A percentile compares a stretch with the other conserved stretches of the same genome.
Evolutionary conservation across 371 early-diverging fungal species (phyloP).

Genomic region (Lichtheimia hyalospora): DNA sequence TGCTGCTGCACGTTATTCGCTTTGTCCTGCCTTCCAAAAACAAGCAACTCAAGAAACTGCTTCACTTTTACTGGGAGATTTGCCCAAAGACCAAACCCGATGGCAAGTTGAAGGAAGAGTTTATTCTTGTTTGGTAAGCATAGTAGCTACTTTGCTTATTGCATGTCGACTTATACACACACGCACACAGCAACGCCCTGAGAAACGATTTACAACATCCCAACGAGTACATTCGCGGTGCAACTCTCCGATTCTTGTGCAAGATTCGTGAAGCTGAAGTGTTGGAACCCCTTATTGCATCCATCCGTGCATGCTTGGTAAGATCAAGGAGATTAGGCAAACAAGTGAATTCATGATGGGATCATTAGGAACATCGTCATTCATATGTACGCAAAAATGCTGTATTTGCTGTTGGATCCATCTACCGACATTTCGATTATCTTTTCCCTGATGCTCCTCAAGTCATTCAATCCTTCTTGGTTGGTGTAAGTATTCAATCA

Average conservation of each 20-base stretch:
- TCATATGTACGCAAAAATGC: conserved; percentile 98
- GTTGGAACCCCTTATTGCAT: conserved; percentile 92
- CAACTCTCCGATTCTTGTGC: conserved; percentile 93
- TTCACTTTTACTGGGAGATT: conserved; percentile 96
- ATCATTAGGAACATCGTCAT: conserved; percentile 85
- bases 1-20: conserved; percentile 96
- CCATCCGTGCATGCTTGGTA: conserved; percentile 87
- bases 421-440: conserved; percentile 85
- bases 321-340: background rate
- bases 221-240: conserved; percentile 98
- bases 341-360: background rate
- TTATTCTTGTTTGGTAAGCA: conserved; percentile 90
- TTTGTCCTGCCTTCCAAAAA: conserved; percentile 91
- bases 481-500: conserved; percentile 43
- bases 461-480: conserved; percentile 77
- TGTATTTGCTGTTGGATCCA: conserved; percentile 87
- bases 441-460: conserved; percentile 97
- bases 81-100: conserved; percentile 91
- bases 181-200: conserved; percentile 82
- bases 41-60: conserved; percentile 94
- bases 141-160: background rate
- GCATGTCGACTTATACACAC: background rate
- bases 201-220: conserved; percentile 97
- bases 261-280: conserved; percentile 93
- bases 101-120: conserved; percentile 94